A percentile compares a stretch with the other conserved stretches of the same genome.
These are phyloP conservation scores for Fereydounia khargensis DNA, from an alignment of 1,284 basidiomycete genomes.

Conservation along the genomic window DNA sequence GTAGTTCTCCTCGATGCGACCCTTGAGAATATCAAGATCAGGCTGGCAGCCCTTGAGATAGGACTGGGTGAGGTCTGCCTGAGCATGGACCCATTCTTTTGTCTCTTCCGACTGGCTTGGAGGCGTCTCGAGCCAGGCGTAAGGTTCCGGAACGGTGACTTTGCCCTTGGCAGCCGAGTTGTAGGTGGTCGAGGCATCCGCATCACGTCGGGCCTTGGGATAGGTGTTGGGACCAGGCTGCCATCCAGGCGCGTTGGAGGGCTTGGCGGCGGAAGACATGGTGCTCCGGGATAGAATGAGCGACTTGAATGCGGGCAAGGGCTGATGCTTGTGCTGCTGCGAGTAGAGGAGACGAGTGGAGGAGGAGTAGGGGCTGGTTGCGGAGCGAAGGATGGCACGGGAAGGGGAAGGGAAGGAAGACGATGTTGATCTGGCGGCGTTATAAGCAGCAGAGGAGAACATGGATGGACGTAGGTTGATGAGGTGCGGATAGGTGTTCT, in stretches of 20 bases:
- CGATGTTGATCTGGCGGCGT: too few relatives aligned
- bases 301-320: too few relatives aligned
- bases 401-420: too few relatives aligned
- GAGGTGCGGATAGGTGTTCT: too few relatives aligned
- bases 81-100: conserved; percentile 44
- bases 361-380: too few relatives aligned
- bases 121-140: conserved; percentile 54
- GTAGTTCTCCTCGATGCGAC: conserved; percentile 45
- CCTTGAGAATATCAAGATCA: conserved; percentile 42
- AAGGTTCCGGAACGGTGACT: conserved; percentile 50
- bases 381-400: too few relatives aligned
- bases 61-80: conserved; percentile 40
- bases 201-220: conserved; percentile 48
- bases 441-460: too few relatives aligned
- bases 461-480: too few relatives aligned
- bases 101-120: conserved; percentile 50
- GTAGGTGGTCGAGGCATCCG: conserved; percentile 37
- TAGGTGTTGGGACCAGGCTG: conserved; percentile 38
- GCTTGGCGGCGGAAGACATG: neutral
- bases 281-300: neutral
- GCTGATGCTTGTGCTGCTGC: too few relatives aligned
- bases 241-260: conserved; percentile 39
- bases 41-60: conserved; percentile 43
- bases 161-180: conserved; percentile 39
- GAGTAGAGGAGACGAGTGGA: too few relatives aligned